Evolutionary conservation across 805 yeast species (phyloP).

Genomic region (Wickerhamiella cacticola): DNA sequence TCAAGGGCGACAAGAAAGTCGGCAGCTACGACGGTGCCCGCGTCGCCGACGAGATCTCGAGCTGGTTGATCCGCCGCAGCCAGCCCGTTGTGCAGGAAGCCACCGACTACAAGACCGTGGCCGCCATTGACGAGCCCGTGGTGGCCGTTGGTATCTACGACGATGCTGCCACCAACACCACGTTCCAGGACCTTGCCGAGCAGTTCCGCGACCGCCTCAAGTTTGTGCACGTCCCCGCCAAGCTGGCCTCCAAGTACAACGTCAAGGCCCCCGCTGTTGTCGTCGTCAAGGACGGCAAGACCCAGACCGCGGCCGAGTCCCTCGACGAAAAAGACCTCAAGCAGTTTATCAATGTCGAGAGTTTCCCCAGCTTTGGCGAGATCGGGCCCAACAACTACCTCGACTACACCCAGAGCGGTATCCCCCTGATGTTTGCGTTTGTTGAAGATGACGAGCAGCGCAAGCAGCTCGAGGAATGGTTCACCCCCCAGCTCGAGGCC

Average conservation of each 20-base stretch:
- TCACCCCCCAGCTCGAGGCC: conserved; percentile 56
- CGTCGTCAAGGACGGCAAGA: conserved; percentile 29
- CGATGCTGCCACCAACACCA: conserved; percentile 37
- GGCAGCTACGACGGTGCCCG: conserved; percentile 78
- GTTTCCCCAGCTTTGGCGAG: conserved; percentile 79
- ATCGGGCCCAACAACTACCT: conserved; percentile 68
- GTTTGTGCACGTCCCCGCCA: conserved; percentile 42
- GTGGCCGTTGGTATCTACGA: conserved; percentile 43
- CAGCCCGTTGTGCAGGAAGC: conserved; percentile 57
- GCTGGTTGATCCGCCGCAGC: conserved; percentile 69
- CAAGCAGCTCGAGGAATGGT: conserved; percentile 38
- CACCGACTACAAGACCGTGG: conserved; percentile 40
- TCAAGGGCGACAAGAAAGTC: conserved; percentile 37
- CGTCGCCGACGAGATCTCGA: conserved; percentile 61
- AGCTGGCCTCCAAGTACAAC: conserved; percentile 32
- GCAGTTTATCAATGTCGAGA: conserved; percentile 46
- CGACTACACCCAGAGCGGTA: conserved; percentile 53
- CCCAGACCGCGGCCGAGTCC: conserved; percentile 26
- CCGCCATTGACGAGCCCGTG: conserved; percentile 29
- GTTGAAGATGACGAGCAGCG: conserved; percentile 60
- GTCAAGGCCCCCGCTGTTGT: conserved; percentile 39
- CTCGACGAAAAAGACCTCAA: conserved; percentile 31
- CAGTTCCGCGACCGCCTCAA: conserved; percentile 48
- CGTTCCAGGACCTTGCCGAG: conserved; percentile 55
- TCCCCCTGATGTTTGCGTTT: conserved; percentile 84